These are phyloP conservation scores for Lactarius trivialis DNA, from an alignment of 768 basidiomycete species.

Conservation along the genomic window DNA sequence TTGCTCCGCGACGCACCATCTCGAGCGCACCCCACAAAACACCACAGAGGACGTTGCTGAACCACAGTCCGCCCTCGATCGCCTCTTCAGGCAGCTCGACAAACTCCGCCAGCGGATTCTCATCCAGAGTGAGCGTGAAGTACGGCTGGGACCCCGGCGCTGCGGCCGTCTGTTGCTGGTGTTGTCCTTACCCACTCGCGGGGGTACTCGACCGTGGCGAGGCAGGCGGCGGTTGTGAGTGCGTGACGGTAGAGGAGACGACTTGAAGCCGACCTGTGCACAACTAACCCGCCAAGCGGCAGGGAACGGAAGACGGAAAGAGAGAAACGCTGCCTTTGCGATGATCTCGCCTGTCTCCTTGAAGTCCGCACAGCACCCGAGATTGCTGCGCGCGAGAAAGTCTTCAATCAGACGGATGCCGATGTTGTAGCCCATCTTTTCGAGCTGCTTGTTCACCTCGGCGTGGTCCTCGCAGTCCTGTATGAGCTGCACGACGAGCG, in stretches of 20 bases:
- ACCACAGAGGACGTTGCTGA: conserved; percentile 93
- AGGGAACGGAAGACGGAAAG: not conserved
- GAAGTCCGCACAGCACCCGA: conserved; percentile 91
- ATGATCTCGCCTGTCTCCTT: conserved; percentile 93
- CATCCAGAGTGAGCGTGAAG: conserved; percentile 85
- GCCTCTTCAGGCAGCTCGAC: conserved; percentile 94
- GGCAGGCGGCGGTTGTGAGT: no score
- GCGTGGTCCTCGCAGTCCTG: conserved; percentile 98
- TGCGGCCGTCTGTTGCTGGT: conserved; percentile 23
- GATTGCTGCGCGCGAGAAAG: conserved; percentile 86
- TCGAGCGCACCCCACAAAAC: conserved; percentile 90
- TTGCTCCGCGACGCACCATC: conserved; percentile 61
- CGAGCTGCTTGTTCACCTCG: conserved; percentile 93
- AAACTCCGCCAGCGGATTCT: conserved; percentile 95
- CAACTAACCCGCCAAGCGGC: not conserved
- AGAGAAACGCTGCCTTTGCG: conserved; percentile 59
- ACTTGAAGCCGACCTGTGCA: conserved; percentile 78
- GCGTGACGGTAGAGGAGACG: no score
- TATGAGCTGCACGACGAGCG: conserved; percentile 94
- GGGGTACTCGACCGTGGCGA: no score
- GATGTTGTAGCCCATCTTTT: conserved; percentile 99
- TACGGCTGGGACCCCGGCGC: conserved; percentile 41
- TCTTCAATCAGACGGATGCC: conserved; percentile 95
- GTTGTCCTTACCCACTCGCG: no score
- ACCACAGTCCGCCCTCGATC: conserved; percentile 90